A percentile compares a stretch with the other conserved stretches of the same genome.
Evolutionary conservation across 257 asterid species (phyloP).

Genomic region (Prunella vulgaris): DNA sequence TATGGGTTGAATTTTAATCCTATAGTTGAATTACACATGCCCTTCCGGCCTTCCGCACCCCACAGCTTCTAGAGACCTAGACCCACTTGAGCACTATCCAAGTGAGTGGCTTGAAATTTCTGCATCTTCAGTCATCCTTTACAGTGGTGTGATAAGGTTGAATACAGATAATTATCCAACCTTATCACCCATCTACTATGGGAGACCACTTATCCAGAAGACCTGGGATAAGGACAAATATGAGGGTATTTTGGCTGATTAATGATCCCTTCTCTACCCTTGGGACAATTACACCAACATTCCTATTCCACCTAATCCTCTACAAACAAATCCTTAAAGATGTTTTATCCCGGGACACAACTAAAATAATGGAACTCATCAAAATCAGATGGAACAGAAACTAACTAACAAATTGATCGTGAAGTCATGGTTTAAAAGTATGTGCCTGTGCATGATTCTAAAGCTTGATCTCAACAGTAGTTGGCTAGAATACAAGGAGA

Average conservation of each 20-base stretch:
- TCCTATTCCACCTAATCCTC: too few relatives aligned
- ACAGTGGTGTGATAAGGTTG: not conserved
- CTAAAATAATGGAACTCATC: not conserved
- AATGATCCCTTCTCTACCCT: too few relatives aligned
- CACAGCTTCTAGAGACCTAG: not conserved
- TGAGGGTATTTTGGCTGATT: too few relatives aligned
- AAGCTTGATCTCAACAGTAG: slow-evolving; percentile 3
- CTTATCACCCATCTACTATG: not conserved
- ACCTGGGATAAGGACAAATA: too few relatives aligned
- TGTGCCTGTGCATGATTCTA: not conserved
- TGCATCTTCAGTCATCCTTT: not conserved
- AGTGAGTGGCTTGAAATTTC: not conserved
- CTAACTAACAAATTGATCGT: not conserved
- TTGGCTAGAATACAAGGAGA: slow-evolving; percentile 1
- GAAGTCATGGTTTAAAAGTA: not conserved
- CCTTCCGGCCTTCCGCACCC: not conserved
- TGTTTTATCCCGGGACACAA: not conserved
- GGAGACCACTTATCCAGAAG: not conserved
- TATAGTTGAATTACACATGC: not conserved
- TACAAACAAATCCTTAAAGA: not conserved
- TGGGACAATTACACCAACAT: too few relatives aligned
- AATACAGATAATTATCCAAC: not conserved
- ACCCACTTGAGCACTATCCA: not conserved
- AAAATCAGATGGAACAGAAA: not conserved
- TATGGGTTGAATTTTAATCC: not conserved